Conservation (phyloP, 768 basidiomycete species). For the Phlebiopsis flavidoalba region DNA sequence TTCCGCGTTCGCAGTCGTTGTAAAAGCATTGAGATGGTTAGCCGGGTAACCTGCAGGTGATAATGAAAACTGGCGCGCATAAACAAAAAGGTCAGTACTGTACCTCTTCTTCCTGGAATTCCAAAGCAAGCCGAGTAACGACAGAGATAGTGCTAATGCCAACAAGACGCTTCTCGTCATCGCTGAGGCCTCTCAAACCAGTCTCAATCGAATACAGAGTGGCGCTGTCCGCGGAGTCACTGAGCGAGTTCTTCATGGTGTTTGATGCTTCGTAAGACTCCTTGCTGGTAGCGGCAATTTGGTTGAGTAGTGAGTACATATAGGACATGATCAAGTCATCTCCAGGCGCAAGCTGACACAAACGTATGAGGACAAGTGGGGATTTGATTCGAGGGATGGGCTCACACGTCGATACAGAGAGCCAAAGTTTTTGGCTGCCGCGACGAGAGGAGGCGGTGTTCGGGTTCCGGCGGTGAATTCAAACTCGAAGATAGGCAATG, state of each 20-base stretch:
- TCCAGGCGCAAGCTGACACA: conserved; percentile 66
- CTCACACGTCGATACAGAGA: conserved; percentile 79
- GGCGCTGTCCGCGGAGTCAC: conserved; percentile 36
- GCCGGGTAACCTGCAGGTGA: conserved; percentile 59
- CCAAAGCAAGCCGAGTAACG: conserved; percentile 81
- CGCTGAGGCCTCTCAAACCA: conserved; percentile 62
- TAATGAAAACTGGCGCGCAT: neutral
- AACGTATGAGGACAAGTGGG: neutral
- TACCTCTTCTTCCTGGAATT: conserved; percentile 84
- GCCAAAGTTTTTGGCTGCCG: conserved; percentile 87
- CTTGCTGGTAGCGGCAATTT: conserved; percentile 80
- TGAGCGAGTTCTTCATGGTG: conserved; percentile 9
- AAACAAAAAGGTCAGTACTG: neutral
- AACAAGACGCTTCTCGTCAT: conserved; percentile 80
- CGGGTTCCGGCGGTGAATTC: conserved; percentile 71
- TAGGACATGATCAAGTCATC: conserved; percentile 91
- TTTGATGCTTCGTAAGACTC: conserved; percentile 57
- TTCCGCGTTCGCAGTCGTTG: conserved; percentile 82
- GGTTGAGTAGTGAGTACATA: conserved; percentile 94
- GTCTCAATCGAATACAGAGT: conserved; percentile 56
- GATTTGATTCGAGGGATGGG: neutral
- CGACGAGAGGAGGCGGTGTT: conserved; percentile 71
- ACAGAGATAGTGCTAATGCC: conserved; percentile 91
- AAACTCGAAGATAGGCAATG: conserved; percentile 83
- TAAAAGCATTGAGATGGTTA: conserved; percentile 89